A percentile compares a stretch with the other conserved stretches of the same genome.
Evolutionary conservation across 495 filamentous ascomycete species (phyloP).

Genomic region (Penicillium cataractarum): DNA sequence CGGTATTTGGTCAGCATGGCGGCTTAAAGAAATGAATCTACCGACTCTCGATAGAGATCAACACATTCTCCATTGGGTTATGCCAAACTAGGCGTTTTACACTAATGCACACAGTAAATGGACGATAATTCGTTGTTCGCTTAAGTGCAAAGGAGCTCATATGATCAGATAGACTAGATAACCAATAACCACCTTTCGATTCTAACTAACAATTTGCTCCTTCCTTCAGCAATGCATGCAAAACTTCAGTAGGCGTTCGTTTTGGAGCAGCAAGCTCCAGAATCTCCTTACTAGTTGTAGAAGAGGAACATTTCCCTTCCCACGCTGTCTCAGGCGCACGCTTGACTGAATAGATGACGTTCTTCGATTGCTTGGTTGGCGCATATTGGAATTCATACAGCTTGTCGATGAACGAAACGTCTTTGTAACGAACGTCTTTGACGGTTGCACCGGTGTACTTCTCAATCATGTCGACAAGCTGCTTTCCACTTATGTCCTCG

Average conservation of each 20-base stretch:
- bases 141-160: no score
- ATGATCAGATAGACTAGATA: no score
- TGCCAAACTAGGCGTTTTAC: no score
- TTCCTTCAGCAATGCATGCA: slow-evolving; percentile 22
- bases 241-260: slow-evolving; percentile 24
- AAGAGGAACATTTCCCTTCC: slow-evolving; percentile 36
- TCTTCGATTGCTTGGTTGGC: slow-evolving; percentile 22
- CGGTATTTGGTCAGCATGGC: no score
- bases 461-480: slow-evolving; percentile 47
- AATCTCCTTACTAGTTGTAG: slow-evolving; percentile 41
- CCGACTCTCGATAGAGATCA: no score
- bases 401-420: slow-evolving; percentile 37
- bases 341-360: slow-evolving; percentile 32
- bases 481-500: slow-evolving; percentile 42
- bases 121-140: no score
- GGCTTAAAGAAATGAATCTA: no score
- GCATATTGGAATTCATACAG: slow-evolving; percentile 22
- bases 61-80: no score
- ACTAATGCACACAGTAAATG: no score
- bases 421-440: slow-evolving; percentile 41
- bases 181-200: background rate
- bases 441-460: slow-evolving; percentile 39
- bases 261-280: slow-evolving; percentile 35
- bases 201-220: slow-evolving; percentile 1
- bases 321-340: slow-evolving; percentile 24